Conservation (phyloP, 345 rosid species). For the Gossypium rotundifolium region DNA sequence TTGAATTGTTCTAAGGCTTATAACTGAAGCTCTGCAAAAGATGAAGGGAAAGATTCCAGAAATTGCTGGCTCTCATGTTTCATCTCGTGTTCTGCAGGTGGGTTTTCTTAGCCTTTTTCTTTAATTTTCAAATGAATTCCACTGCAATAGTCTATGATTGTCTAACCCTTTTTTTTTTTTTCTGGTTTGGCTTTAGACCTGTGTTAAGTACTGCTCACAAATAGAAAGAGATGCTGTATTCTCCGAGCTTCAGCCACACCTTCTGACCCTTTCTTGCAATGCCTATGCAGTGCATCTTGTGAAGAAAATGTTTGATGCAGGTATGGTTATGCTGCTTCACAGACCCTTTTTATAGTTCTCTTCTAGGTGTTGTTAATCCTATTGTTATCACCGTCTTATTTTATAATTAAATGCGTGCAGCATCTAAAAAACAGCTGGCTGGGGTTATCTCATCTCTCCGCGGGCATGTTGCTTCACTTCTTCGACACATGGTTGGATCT, state of each 20-base stretch:
- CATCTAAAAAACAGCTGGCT: slow-evolving; percentile 68
- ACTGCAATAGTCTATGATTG: background rate
- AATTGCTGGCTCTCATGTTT: slow-evolving; percentile 76
- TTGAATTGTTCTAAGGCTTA: slow-evolving; percentile 35
- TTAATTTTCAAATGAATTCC: background rate
- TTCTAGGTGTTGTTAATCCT: background rate
- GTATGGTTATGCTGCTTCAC: slow-evolving; percentile 29
- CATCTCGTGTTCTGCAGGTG: slow-evolving; percentile 96
- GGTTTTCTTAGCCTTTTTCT: slow-evolving; percentile 5
- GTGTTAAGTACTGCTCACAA: slow-evolving; percentile 72
- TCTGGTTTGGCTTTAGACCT: slow-evolving; percentile 40
- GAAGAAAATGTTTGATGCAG: slow-evolving; percentile 77
- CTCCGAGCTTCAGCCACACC: slow-evolving; percentile 74
- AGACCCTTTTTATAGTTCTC: background rate
- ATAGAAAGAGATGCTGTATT: slow-evolving; percentile 67
- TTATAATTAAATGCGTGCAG: slow-evolving; percentile 33
- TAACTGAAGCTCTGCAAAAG: slow-evolving; percentile 69
- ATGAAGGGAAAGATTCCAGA: slow-evolving; percentile 92
- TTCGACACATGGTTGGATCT: slow-evolving; percentile 90
- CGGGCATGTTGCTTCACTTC: slow-evolving; percentile 74
- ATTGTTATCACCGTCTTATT: background rate
- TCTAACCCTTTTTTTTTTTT: background rate
- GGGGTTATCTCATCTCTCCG: slow-evolving; percentile 64
- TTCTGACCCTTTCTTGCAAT: slow-evolving; percentile 59
- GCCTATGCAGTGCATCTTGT: slow-evolving; percentile 68